Evolutionary conservation across 371 early-diverging fungal species (phyloP), one percentile per base, ranked within the genome.

Genomic region (Zancudomyces culisetae): DNA sequence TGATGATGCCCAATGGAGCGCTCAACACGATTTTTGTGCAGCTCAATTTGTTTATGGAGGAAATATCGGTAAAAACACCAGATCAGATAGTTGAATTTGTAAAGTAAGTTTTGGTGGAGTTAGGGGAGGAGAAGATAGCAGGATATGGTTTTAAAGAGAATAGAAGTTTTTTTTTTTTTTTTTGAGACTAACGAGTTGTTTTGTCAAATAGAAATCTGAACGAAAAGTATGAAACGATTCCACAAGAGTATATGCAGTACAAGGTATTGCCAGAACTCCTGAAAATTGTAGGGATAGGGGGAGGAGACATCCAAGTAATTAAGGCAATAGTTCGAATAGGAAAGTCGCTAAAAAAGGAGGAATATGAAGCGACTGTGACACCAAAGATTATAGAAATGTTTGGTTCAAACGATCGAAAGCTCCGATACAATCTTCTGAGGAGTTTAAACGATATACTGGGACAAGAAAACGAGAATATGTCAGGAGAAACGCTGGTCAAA

Each of bases 241-340:
- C 93, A 15, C 57, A 63, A n/a, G 77, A 79, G 27, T 92, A 87
- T 62, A 74, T 80, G 53, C 81, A 79, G 52, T 76, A 84, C 73
- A 95, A 93, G 66, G 70, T 88, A 35, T 61, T 88, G 55, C 95
- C 95, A 0, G 91, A 90, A 60, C 72, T 96, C 23, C 68, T 87
- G 28, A 83, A 87, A 27, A 79, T 90, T 1, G 73, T 93, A 50
- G 94, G 91, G 56, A 92, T 80, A 69, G 96, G 92, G n/a, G 82
- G 46, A 41, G 66, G 81, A 3, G 90, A 87, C 6, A 78, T 88
- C 21, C 86, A 82, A 52, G 89, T 85, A 1, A 68, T 95, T 19
- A 63, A 69, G 45, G 81, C 85, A 0, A 85, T 95, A 41, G 64
- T 91, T 4, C 85, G 85, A 55, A 84, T 96, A 43, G 90, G 90